phyloP scores from a whole-genome alignment of 306 rosid genomes.

The Vigna radiata region DNA sequence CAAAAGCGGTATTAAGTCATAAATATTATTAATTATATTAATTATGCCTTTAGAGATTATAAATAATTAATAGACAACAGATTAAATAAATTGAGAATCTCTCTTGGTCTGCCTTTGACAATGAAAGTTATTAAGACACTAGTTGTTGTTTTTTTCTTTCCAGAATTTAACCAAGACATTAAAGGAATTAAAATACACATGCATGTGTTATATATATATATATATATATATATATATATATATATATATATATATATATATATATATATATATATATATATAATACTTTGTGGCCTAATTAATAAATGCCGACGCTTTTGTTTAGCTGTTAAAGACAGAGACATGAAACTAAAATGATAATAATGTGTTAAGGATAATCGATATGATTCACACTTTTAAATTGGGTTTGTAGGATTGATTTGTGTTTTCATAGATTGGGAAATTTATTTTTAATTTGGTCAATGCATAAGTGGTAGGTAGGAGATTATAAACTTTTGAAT shows the following conservation, averaged over 20 bases:
- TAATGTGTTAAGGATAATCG: slow-evolving; percentile 13
- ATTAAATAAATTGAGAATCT: slow-evolving; percentile 45
- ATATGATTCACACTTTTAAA: slow-evolving; percentile 30
- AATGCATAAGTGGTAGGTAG: slow-evolving; percentile 40
- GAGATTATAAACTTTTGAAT: slow-evolving; percentile 43
- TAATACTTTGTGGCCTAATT: neutral
- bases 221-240: too few species aligned
- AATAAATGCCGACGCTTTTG: slow-evolving; percentile 45
- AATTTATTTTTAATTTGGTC: slow-evolving; percentile 24
- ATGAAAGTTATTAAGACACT: slow-evolving; percentile 30
- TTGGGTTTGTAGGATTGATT: neutral
- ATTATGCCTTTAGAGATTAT: neutral
- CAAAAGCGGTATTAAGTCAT: too few species aligned
- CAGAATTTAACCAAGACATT: slow-evolving; percentile 13
- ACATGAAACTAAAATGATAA: slow-evolving; percentile 43
- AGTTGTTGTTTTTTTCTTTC: slow-evolving; percentile 41
- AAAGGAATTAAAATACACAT: slow-evolving; percentile 5
- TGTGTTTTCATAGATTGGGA: neutral
- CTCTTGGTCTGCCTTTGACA: slow-evolving; percentile 36
- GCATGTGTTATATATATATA: neutral
- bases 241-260: too few species aligned
- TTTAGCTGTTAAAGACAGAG: slow-evolving; percentile 45
- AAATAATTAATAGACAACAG: slow-evolving; percentile 9
- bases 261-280: too few species aligned
- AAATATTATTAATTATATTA: slow-evolving; percentile 20